Evolutionary conservation across 768 basidiomycete species (phyloP).

Genomic region (Crucibulum laeve): DNA sequence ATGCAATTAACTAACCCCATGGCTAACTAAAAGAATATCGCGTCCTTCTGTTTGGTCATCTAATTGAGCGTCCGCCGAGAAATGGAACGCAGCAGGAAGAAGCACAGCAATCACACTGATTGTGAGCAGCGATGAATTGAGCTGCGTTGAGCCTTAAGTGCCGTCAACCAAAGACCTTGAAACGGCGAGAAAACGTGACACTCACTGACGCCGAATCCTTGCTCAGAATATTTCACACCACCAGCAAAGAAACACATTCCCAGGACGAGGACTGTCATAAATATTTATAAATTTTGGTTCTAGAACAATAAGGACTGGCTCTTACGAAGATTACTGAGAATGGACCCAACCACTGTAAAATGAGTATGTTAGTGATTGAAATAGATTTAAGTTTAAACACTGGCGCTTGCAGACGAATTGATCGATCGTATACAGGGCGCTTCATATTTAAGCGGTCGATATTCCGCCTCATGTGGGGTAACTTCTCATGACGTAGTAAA

Average conservation of each 20-base stretch:
- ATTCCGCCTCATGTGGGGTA: too few relatives aligned
- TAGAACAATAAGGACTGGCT: constrained; percentile 9
- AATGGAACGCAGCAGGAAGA: constrained; percentile 77
- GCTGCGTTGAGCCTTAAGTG: constrained; percentile 50
- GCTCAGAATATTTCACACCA: constrained; percentile 72
- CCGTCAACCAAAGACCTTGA: neutral
- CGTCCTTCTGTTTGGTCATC: constrained; percentile 7
- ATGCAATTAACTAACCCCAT: constrained; percentile 47
- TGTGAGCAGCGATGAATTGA: constrained; percentile 72
- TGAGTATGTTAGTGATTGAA: constrained; percentile 10
- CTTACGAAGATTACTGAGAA: constrained; percentile 80
- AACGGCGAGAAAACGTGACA: constrained; percentile 19
- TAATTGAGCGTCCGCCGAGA: constrained; percentile 29
- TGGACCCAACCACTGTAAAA: constrained; percentile 77
- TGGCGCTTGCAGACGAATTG: constrained; percentile 2
- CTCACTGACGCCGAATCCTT: constrained; percentile 73
- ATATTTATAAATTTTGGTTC: constrained; percentile 5
- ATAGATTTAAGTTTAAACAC: constrained; percentile 7
- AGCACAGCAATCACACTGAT: constrained; percentile 79
- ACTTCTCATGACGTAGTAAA: constrained; percentile 11
- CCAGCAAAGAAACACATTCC: constrained; percentile 93
- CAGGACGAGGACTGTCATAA: constrained; percentile 60
- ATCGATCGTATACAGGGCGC: constrained; percentile 1
- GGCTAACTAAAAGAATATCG: constrained; percentile 65
- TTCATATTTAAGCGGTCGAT: neutral